Evolutionary conservation across 139 green algal species (phyloP), one percentile per base, ranked within the genome.

Genomic region (Spirogloea muscicola): DNA sequence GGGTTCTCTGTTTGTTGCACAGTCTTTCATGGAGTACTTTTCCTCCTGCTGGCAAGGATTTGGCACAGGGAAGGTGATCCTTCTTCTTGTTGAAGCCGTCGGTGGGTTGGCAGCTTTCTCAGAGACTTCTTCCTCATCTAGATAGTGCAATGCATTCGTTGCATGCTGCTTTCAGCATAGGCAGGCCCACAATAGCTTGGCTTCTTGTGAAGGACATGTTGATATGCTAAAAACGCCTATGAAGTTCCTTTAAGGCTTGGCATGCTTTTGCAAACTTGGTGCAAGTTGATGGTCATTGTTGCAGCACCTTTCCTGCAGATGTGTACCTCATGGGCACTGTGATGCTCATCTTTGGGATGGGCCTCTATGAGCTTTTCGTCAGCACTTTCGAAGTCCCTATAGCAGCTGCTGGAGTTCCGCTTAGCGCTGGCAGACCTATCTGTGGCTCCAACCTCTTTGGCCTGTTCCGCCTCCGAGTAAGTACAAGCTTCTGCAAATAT

Each of bases 301-400:
- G n/a, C n/a, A n/a, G n/a, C n/a, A n/a, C n/a, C n/a, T n/a, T n/a
- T n/a, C 43, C 16, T 16, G 57, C 57, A 65, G 59, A 68, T n/a
- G 18, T 68, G 9, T 72, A 61, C 39, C 63, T 72, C 4, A 40
- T 72, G 44, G 63, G 37, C 27, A 72, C 63, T 7, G 63, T 72
- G 37, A 68, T 67, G 63, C 63, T 72, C 37, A 72, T 72, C 43
- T 72, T 72, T 21, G 63, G 63, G 38, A 72, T 72, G 63, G 63
- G 63, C 25, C 59, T 68, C 21, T n/a, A 68, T n/a, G 13, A 68
- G 7, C 59, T 68, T n/a, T 68, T 68, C 40, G 52, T 68, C 59
- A 13, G 10, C 29, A 60, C 10, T 25, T 10, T 25, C 43, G 43
- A 51, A 51, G 29, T 64, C 49, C 27, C 31, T 10, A 3, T 29